Evolutionary conservation across 2,329 filamentous ascomycete genomes (phyloP).

Genomic region (Nemania sp.): DNA sequence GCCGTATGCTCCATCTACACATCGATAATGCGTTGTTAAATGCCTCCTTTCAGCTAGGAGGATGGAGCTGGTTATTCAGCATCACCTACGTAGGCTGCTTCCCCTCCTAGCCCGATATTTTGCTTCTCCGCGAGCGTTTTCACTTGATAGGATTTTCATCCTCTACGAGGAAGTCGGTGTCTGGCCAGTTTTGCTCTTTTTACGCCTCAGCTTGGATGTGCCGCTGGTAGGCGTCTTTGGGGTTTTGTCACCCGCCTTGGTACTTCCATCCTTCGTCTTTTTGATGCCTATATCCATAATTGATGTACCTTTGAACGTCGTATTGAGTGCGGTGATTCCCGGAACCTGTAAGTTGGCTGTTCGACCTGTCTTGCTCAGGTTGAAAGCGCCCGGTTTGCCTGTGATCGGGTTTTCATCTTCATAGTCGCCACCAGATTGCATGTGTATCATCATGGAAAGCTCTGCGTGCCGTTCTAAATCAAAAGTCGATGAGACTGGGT

Average conservation of each 20-base stretch:
- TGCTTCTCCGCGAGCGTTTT: background rate
- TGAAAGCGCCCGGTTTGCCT: constrained; percentile 73
- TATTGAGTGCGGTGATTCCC: constrained; percentile 44
- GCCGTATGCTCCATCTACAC: constrained; percentile 7
- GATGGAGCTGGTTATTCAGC: background rate
- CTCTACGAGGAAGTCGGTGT: constrained; percentile 40
- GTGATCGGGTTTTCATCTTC: constrained; percentile 77
- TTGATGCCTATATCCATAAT: constrained; percentile 40
- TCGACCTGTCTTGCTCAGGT: constrained; percentile 71
- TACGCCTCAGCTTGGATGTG: constrained; percentile 39
- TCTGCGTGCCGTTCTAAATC: constrained; percentile 62
- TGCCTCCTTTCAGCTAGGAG: background rate
- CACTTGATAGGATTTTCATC: constrained; percentile 1
- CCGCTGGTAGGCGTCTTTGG: constrained; percentile 51
- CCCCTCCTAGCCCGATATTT: constrained; percentile 5
- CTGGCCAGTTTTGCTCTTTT: constrained; percentile 42
- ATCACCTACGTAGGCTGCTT: constrained; percentile 18
- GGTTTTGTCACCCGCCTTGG: constrained; percentile 49
- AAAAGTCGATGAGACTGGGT: constrained; percentile 53
- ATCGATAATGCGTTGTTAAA: constrained; percentile 7
- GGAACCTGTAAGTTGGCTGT: constrained; percentile 55
- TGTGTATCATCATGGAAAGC: constrained; percentile 68
- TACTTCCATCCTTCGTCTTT: constrained; percentile 45
- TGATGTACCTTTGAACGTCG: constrained; percentile 45
- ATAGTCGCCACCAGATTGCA: constrained; percentile 72